These are phyloP conservation scores for Scytalidium sp. DNA, from an alignment of 2,329 filamentous ascomycete species.

Conservation along the genomic window DNA sequence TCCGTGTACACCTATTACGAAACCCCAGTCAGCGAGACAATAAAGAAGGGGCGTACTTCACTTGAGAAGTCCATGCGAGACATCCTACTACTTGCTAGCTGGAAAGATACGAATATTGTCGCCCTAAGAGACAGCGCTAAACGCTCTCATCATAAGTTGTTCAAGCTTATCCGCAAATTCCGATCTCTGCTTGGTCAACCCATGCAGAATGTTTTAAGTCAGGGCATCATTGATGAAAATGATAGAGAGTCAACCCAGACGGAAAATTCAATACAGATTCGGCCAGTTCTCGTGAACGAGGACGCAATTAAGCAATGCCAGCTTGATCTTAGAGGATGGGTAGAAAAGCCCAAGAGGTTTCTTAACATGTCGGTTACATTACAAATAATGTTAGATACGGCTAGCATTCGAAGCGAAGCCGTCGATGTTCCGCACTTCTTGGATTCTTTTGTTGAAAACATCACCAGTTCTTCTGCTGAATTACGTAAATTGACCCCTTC, in stretches of 20 bases:
- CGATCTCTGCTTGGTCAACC: slow-evolving; percentile 74
- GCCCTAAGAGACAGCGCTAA: slow-evolving; percentile 85
- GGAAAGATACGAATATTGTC: slow-evolving; percentile 96
- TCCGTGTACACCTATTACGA: slow-evolving; percentile 72
- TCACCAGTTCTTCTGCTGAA: slow-evolving; percentile 66
- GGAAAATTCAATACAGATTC: slow-evolving; percentile 3
- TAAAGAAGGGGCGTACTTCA: slow-evolving; percentile 64
- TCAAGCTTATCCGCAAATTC: slow-evolving; percentile 89
- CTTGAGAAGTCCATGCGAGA: slow-evolving; percentile 94
- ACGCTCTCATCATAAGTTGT: slow-evolving; percentile 87
- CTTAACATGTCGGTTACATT: slow-evolving; percentile 68
- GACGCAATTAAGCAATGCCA: slow-evolving; percentile 23
- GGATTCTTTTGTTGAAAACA: slow-evolving; percentile 64
- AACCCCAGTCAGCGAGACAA: slow-evolving; percentile 58
- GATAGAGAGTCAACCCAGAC: background rate
- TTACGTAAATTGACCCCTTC: slow-evolving; percentile 82
- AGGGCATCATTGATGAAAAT: slow-evolving; percentile 51
- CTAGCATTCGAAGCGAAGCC: slow-evolving; percentile 46
- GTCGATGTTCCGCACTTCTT: slow-evolving; percentile 59
- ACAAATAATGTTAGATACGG: slow-evolving; percentile 68
- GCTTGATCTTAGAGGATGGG: slow-evolving; percentile 33
- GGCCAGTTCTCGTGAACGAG: slow-evolving; percentile 19
- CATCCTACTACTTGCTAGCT: slow-evolving; percentile 88
- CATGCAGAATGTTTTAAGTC: slow-evolving; percentile 61
- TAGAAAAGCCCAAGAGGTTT: slow-evolving; percentile 59